These are phyloP conservation scores for Decorospora gaudefroyi DNA, from an alignment of 2,329 filamentous ascomycete species.

Conservation along the genomic window DNA sequence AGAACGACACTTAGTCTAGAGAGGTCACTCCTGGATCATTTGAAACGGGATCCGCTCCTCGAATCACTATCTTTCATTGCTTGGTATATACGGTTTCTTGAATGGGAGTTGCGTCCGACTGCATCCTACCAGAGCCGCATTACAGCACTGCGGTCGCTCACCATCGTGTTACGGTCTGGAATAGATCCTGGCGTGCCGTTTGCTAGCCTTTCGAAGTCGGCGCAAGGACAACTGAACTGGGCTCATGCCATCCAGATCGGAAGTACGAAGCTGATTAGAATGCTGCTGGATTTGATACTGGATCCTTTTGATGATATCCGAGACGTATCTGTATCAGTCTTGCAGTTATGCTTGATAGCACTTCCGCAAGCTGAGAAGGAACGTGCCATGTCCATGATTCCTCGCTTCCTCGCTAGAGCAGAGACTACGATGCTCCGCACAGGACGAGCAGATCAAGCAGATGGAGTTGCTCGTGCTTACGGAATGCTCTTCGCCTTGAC, in stretches of 20 bases:
- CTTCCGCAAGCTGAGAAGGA: slow-evolving; percentile 20
- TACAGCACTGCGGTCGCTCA: slow-evolving; percentile 73
- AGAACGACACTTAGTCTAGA: slow-evolving; percentile 8
- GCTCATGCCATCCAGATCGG: slow-evolving; percentile 55
- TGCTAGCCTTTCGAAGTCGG: slow-evolving; percentile 52
- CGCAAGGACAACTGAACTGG: slow-evolving; percentile 57
- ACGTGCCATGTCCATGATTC: slow-evolving; percentile 19
- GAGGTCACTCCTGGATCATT: background rate
- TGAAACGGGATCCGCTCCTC: slow-evolving; percentile 42
- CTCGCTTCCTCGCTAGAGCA: slow-evolving; percentile 43
- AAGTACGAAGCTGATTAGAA: slow-evolving; percentile 55
- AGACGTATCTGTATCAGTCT: slow-evolving; percentile 55
- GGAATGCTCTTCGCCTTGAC: slow-evolving; percentile 68
- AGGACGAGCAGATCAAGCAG: slow-evolving; percentile 86
- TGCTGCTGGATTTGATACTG: slow-evolving; percentile 77
- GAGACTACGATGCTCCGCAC: slow-evolving; percentile 67
- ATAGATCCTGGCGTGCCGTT: slow-evolving; percentile 58
- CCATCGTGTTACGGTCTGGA: slow-evolving; percentile 69
- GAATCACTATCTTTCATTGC: slow-evolving; percentile 67
- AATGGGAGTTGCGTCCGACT: slow-evolving; percentile 74
- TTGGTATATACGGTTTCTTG: slow-evolving; percentile 75
- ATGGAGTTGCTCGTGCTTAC: slow-evolving; percentile 80
- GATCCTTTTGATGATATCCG: slow-evolving; percentile 95
- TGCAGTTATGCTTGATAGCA: slow-evolving; percentile 45
- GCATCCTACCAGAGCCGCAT: slow-evolving; percentile 90